These are phyloP conservation scores for Sclerotinia nivalis DNA, from an alignment of 2,329 filamentous ascomycete species.

Conservation along the genomic window DNA sequence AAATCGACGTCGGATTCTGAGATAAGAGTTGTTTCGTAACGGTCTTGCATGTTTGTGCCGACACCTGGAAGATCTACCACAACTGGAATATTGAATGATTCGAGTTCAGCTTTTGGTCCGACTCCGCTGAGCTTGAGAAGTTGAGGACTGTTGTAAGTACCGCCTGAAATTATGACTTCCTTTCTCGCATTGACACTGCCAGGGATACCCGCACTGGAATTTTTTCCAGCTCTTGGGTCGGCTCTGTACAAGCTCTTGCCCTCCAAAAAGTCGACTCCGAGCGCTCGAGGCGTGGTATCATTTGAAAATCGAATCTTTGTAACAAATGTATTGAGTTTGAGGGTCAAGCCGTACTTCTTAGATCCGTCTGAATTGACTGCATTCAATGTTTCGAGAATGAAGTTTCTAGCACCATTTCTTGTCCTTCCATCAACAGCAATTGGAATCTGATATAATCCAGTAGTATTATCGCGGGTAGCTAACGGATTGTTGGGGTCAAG, in stretches of 20 bases:
- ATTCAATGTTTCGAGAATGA: constrained; percentile 33
- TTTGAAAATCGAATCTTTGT: constrained; percentile 42
- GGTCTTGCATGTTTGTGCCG: constrained; percentile 60
- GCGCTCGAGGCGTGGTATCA: constrained; percentile 40
- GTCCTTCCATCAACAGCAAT: constrained; percentile 29
- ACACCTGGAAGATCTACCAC: constrained; percentile 62
- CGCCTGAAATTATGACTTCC: constrained; percentile 53
- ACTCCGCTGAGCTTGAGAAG: constrained; percentile 50
- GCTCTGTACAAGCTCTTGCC: constrained; percentile 48
- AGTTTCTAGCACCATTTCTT: constrained; percentile 33
- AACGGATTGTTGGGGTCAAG: constrained; percentile 34
- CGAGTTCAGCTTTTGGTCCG: constrained; percentile 45
- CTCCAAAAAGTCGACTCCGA: constrained; percentile 47
- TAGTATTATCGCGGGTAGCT: constrained; percentile 31
- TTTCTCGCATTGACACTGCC: constrained; percentile 26
- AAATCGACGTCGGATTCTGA: constrained; percentile 46
- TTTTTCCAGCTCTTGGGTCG: constrained; percentile 42
- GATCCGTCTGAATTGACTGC: constrained; percentile 28
- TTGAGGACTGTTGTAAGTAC: constrained; percentile 49
- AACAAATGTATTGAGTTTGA: constrained; percentile 37
- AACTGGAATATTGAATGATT: constrained; percentile 49
- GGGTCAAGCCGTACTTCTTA: constrained; percentile 23
- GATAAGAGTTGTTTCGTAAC: constrained; percentile 50
- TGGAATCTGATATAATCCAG: constrained; percentile 36
- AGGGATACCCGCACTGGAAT: constrained; percentile 34